Base-by-base conservation (phyloP, 805 yeast species). In the Cephaloascus albidus region DNA sequence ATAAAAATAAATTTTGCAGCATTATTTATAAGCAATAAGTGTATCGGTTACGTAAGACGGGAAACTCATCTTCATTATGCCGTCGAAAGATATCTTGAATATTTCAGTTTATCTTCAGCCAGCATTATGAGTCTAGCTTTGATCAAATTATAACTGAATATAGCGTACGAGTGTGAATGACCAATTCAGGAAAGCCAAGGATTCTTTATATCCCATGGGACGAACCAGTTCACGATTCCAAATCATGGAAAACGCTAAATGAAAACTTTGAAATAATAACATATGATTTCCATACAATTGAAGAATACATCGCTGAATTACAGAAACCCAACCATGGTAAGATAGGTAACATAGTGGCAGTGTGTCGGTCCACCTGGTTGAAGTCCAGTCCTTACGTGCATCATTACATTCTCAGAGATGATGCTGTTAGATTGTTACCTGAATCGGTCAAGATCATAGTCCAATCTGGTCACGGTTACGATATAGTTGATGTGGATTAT, bases 381-480 rank as follows among this genome's bases (percentile, higher is more conserved):
- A 63, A 62, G 37, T 60, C 61, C 1, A 52, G 46, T 19, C 70
- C 70, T n/a, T 61, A 58, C 38, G 52, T 57, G 27, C 56, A 59
- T 35, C 68, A 63, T 33, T 60, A 43, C 33, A 42, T 56, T 1
- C 53, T 57, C 41, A 51, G 67, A 39, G 57, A 50, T 28, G 68
- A 61, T 10, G 46, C 62, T 2, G 62, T 59, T 2, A 52, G 48
- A 45, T 15, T 50, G 39, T 41, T 54, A 14, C 68, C 70, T 2
- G 55, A 58, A 5, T 47, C 63, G 0, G 58, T 58, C 14, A 55
- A 63, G 45, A 52, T 62, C 20, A 51, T 62, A 37, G 63, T 55
- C 3, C 65, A 59, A 37, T 58, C 67, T 0, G 70, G 70, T 0
- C 68, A 63, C 45, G 70, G 70, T 0, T 59, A 52, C 41, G 68